Evolutionary conservation across 2,329 filamentous ascomycete genomes (phyloP).

Genomic region (Tolypocladium nubicola): DNA sequence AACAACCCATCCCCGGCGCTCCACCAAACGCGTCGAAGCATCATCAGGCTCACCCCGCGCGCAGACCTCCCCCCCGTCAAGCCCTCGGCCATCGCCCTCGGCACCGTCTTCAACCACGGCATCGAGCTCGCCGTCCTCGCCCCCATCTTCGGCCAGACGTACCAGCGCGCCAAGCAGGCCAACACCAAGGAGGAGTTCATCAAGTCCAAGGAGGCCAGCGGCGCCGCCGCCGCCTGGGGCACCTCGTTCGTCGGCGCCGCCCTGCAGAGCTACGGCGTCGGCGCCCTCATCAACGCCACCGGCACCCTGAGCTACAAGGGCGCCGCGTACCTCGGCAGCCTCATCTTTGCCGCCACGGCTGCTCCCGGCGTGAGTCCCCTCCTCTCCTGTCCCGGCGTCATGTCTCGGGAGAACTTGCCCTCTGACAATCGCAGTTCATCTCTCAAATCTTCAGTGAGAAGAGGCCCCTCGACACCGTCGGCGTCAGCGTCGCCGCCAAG

Average conservation of each 20-base stretch:
- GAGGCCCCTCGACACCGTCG: constrained; percentile 81
- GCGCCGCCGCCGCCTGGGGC: constrained; percentile 81
- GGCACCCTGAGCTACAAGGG: constrained; percentile 95
- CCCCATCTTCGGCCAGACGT: constrained; percentile 88
- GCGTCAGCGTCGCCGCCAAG: constrained; percentile 73
- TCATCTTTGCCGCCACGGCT: constrained; percentile 87
- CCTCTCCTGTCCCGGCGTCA: background rate
- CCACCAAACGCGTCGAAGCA: background rate
- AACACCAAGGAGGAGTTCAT: constrained; percentile 97
- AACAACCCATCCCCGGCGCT: background rate
- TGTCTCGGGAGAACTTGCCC: background rate
- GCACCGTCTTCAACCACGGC: constrained; percentile 91
- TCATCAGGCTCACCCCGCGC: constrained; percentile 4
- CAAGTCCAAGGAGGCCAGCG: constrained; percentile 82
- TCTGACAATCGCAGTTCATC: constrained; percentile 53
- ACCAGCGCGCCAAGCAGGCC: constrained; percentile 81
- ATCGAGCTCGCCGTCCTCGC: constrained; percentile 78
- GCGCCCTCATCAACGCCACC: constrained; percentile 86
- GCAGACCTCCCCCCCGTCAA: constrained; percentile 67
- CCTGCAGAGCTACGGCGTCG: constrained; percentile 81
- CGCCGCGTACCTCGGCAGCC: constrained; percentile 78
- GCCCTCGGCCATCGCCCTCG: constrained; percentile 94
- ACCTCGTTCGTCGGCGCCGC: constrained; percentile 82
- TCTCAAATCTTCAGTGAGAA: constrained; percentile 83
- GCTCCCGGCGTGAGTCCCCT: constrained; percentile 61